Conservation (phyloP, 1,284 basidiomycete genomes). For the Tremellales sp. region DNA sequence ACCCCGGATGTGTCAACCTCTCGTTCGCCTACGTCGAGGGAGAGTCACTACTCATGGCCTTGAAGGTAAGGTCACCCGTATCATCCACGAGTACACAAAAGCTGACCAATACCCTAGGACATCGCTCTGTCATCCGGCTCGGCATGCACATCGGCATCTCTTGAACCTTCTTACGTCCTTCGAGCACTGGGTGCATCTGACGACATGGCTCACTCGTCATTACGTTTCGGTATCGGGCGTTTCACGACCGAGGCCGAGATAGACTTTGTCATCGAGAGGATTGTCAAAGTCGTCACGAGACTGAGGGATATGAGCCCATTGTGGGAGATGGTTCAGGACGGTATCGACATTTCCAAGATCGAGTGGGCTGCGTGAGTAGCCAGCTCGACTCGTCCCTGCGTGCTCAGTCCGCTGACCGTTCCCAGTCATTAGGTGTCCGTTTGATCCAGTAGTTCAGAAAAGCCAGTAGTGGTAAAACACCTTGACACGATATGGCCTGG, state of each 20-base stretch:
- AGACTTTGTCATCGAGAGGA: constrained; percentile 88
- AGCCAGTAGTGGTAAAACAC: too few species aligned
- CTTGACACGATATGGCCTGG: too few species aligned
- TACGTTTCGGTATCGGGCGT: constrained; percentile 95
- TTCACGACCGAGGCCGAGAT: constrained; percentile 98
- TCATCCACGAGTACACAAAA: neutral
- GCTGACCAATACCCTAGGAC: constrained; percentile 56
- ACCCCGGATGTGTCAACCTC: constrained; percentile 89
- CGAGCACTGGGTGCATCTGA: constrained; percentile 94
- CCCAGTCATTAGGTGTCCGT: too few species aligned
- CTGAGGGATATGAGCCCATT: constrained; percentile 79
- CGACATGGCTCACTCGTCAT: constrained; percentile 97
- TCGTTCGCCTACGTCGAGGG: constrained; percentile 98
- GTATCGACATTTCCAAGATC: constrained; percentile 88
- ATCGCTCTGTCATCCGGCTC: constrained; percentile 96
- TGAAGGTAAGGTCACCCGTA: constrained; percentile 57
- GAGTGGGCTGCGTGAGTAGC: constrained; percentile 61
- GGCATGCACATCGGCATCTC: constrained; percentile 95
- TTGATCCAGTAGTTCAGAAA: too few species aligned
- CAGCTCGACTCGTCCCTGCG: neutral
- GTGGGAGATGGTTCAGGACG: constrained; percentile 99
- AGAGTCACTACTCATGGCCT: constrained; percentile 94
- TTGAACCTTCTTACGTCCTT: constrained; percentile 97
- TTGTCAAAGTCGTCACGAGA: constrained; percentile 74
- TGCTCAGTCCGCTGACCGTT: too few species aligned